These are phyloP conservation scores for Arachis hypogaea DNA, from an alignment of 306 rosid genomes.

Conservation along the genomic window DNA sequence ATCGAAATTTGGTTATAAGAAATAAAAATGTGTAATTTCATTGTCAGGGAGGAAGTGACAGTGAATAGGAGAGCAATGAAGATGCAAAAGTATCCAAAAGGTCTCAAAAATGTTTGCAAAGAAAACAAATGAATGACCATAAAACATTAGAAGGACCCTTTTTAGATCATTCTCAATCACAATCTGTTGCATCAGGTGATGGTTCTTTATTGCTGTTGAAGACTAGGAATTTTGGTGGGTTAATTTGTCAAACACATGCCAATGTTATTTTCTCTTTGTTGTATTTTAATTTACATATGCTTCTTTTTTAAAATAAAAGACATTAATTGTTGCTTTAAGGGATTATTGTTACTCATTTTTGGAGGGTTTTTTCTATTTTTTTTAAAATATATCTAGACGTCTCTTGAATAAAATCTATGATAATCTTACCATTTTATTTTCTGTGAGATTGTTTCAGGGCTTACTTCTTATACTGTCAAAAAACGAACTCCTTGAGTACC, in stretches of 20 bases:
- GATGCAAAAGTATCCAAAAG: conserved; percentile 57
- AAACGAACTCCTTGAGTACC: conserved; percentile 96
- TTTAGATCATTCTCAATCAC: conserved; percentile 66
- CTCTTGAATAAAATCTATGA: too few relatives aligned
- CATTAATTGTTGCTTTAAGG: too few relatives aligned
- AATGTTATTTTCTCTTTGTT: neutral
- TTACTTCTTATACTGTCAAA: conserved; percentile 81
- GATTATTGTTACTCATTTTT: too few relatives aligned
- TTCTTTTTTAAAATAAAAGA: too few relatives aligned
- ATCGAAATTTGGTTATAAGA: conserved; percentile 23
- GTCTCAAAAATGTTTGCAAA: conserved; percentile 63
- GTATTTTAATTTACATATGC: too few relatives aligned
- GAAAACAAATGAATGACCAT: conserved; percentile 51
- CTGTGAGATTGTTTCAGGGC: conserved; percentile 56
- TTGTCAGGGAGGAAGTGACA: conserved; percentile 88
- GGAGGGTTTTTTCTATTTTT: too few relatives aligned
- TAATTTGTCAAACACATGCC: conserved; percentile 23
- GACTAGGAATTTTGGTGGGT: conserved; percentile 79
- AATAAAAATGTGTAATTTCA: conserved; percentile 41
- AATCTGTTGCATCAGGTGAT: conserved; percentile 62
- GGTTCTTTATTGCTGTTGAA: conserved; percentile 84
- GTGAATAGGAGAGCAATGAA: conserved; percentile 76
- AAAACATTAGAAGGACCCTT: conserved; percentile 61
- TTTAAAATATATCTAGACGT: too few relatives aligned
- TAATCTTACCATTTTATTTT: conserved; percentile 24